Evolutionary conservation across 208 protist species (phyloP).

Genomic region (Dictyostelium gargantuum): DNA sequence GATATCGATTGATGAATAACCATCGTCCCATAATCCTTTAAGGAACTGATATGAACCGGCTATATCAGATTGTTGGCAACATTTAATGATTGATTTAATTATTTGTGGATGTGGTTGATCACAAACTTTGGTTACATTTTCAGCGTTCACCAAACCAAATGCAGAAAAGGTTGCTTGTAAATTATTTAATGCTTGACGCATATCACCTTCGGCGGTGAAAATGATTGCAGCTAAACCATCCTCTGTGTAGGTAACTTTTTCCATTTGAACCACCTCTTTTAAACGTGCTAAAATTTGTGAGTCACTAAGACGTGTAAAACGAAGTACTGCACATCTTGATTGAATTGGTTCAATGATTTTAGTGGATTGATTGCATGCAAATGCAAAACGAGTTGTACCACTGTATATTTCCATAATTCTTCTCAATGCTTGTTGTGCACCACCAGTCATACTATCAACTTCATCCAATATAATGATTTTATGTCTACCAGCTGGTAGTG

Average conservation of each 20-base stretch:
- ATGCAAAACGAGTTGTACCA: constrained; percentile 98
- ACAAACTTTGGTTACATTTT: constrained; percentile 99
- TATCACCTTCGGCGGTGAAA: constrained; percentile 97
- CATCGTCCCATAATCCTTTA: constrained; percentile 88
- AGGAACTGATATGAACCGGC: constrained; percentile 85
- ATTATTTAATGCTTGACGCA: constrained; percentile 97
- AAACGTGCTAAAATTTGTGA: constrained; percentile 93
- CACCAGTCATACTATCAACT: constrained; percentile 98
- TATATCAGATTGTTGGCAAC: constrained; percentile 88
- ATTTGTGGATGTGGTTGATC: constrained; percentile 98
- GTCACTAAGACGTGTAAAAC: constrained; percentile 95
- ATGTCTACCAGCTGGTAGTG: constrained; percentile 91
- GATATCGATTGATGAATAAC: constrained; percentile 96
- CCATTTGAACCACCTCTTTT: constrained; percentile 90
- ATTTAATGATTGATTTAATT: constrained; percentile 91
- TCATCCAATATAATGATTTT: constrained; percentile 99
- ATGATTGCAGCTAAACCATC: constrained; percentile 97
- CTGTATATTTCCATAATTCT: constrained; percentile 99
- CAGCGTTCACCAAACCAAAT: constrained; percentile 94
- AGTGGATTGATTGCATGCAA: constrained; percentile 99
- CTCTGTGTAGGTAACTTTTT: constrained; percentile 91
- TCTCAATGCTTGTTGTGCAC: constrained; percentile 98
- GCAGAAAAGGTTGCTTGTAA: constrained; percentile 96
- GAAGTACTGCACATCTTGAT: constrained; percentile 99
- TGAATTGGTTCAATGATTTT: constrained; percentile 99